Evolutionary conservation across 768 basidiomycete genomes (phyloP).

Genomic region (Serendipita sp.): DNA sequence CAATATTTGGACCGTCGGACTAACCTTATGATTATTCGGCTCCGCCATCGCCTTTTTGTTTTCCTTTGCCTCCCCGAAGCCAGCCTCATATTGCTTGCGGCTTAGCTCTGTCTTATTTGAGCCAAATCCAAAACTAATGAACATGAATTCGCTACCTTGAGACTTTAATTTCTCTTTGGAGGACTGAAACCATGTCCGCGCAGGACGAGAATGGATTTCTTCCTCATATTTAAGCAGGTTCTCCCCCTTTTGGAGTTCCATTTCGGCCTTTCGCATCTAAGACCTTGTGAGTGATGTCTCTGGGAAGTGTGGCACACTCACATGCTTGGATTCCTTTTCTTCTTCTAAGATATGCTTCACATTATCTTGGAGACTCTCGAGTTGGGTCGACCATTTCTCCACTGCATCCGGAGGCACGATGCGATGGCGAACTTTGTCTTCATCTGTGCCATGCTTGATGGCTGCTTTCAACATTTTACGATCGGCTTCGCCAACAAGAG

Average conservation of each 20-base stretch:
- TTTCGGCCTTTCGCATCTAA: constrained; percentile 79
- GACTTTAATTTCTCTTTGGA: constrained; percentile 66
- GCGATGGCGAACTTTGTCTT: constrained; percentile 77
- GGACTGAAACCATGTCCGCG: constrained; percentile 97
- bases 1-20: not conserved
- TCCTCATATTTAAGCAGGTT: constrained; percentile 88
- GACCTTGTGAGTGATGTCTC: constrained; percentile 7
- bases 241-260: constrained; percentile 88
- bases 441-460: constrained; percentile 56
- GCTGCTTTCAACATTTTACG: constrained; percentile 92
- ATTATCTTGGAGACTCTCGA: constrained; percentile 59
- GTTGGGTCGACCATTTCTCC: constrained; percentile 48
- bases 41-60: constrained; percentile 24
- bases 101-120: constrained; percentile 38
- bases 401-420: constrained; percentile 66
- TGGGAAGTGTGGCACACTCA: constrained; percentile 19
- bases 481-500: constrained; percentile 89
- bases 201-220: constrained; percentile 86
- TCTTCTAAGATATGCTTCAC: constrained; percentile 67
- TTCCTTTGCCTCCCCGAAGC: constrained; percentile 26
- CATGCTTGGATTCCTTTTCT: constrained; percentile 91
- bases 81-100: constrained; percentile 56
- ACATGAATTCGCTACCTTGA: constrained; percentile 37
- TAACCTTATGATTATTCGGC: not conserved
- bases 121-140: not conserved